A percentile compares a stretch with the other conserved stretches of the same genome.
These are phyloP conservation scores for Aureobasidium vineae DNA, from an alignment of 2,329 filamentous ascomycete genomes.

Conservation along the genomic window DNA sequence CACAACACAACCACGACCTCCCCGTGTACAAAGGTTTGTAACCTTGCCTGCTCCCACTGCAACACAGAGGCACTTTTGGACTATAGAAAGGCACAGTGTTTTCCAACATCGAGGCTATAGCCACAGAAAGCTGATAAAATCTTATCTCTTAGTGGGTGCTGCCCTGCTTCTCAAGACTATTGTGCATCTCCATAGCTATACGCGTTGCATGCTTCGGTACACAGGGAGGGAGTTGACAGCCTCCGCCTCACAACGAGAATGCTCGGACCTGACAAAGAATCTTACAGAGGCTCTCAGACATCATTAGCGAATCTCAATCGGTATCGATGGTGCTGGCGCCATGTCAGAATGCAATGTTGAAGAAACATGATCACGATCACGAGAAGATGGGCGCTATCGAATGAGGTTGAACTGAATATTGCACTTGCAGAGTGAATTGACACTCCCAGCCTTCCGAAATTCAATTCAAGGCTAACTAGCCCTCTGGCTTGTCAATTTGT, in stretches of 20 bases:
- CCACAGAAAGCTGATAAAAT: no score
- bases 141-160: no score
- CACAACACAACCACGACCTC: neutral
- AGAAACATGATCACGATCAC: neutral
- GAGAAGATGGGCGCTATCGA: neutral
- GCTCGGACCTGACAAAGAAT: neutral
- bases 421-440: neutral
- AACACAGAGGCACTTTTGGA: no score
- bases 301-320: neutral
- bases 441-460: neutral
- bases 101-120: no score
- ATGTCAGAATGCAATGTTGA: neutral
- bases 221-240: no score
- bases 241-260: neutral
- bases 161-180: no score
- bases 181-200: no score
- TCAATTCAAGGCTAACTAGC: neutral
- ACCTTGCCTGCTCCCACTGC: no score
- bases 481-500: neutral
- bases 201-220: no score
- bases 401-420: neutral
- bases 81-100: no score
- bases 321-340: neutral
- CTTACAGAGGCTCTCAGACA: neutral
- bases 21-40: no score